A percentile compares a stretch with the other conserved stretches of the same genome.
Conservation (phyloP, 805 yeast species). For the Starmera amethionina region DNA sequence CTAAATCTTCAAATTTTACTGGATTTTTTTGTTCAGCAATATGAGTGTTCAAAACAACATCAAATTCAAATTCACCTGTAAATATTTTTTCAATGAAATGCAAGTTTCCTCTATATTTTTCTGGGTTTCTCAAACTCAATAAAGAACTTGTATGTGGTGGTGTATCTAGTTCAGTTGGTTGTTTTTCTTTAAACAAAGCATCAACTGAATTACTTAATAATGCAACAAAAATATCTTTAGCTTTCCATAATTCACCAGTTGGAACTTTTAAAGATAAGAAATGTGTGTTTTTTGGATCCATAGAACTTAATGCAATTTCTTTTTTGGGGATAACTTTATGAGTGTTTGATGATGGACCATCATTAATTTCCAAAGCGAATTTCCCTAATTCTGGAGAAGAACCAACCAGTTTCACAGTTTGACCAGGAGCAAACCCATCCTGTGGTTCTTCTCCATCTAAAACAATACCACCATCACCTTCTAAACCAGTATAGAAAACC, state of each 20-base stretch:
- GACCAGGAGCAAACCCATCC: conserved; percentile 22
- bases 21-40: conserved; percentile 23
- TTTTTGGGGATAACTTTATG: conserved; percentile 26
- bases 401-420: conserved; percentile 37
- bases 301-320: conserved; percentile 26
- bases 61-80: conserved; percentile 68
- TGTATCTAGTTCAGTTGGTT: conserved; percentile 9
- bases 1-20: conserved; percentile 13
- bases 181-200: conserved; percentile 22
- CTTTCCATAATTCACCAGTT: conserved; percentile 64
- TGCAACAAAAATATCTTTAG: conserved; percentile 63
- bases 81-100: conserved; percentile 74
- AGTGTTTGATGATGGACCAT: conserved; percentile 33
- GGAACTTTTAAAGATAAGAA: conserved; percentile 67
- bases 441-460: conserved; percentile 25
- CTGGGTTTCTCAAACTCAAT: conserved; percentile 47
- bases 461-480: conserved; percentile 41
- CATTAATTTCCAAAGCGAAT: conserved; percentile 52
- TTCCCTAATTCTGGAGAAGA: conserved; percentile 53
- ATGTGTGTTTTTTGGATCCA: conserved; percentile 53
- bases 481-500: conserved; percentile 72
- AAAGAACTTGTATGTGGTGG: conserved; percentile 29
- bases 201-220: conserved; percentile 62
- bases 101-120: conserved; percentile 59
- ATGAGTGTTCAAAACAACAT: conserved; percentile 47